These are phyloP conservation scores for Phialophora chinensis DNA, from an alignment of 2,329 filamentous ascomycete species.

Conservation along the genomic window DNA sequence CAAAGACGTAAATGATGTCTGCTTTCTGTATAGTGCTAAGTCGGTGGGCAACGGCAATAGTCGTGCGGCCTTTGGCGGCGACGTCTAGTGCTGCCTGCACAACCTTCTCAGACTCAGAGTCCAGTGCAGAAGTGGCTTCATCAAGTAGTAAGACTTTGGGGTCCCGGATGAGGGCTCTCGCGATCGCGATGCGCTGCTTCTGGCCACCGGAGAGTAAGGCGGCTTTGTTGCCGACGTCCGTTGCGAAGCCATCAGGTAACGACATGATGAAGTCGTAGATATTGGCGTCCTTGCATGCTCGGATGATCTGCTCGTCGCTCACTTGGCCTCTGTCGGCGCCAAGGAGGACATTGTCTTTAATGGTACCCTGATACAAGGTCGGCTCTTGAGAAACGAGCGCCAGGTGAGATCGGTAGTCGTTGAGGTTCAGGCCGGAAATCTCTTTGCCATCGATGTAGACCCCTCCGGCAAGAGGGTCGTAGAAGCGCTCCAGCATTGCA, in stretches of 20 bases:
- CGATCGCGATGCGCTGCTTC: conserved; percentile 93
- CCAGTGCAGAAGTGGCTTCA: conserved; percentile 68
- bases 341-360: conserved; percentile 87
- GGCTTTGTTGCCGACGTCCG: conserved; percentile 85
- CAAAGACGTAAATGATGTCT: conserved; percentile 95
- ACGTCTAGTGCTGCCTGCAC: conserved; percentile 76
- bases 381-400: conserved; percentile 94
- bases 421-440: conserved; percentile 79
- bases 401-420: conserved; percentile 81
- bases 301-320: conserved; percentile 72
- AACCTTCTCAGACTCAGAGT: conserved; percentile 58
- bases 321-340: conserved; percentile 72
- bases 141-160: conserved; percentile 85
- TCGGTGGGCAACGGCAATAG: conserved; percentile 91
- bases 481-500: conserved; percentile 89
- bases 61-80: conserved; percentile 83
- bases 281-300: conserved; percentile 86
- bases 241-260: conserved; percentile 83
- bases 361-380: conserved; percentile 89
- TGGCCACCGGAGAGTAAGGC: conserved; percentile 86
- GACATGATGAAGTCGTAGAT: conserved; percentile 92
- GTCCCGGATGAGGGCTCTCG: conserved; percentile 85
- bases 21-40: conserved; percentile 93
- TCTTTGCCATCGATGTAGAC: conserved; percentile 84
- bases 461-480: conserved; percentile 81